Evolutionary conservation across 148 eudicot genomes (phyloP), one percentile per base, ranked within the genome.

Genomic region (Heliamphora exappendiculata): DNA sequence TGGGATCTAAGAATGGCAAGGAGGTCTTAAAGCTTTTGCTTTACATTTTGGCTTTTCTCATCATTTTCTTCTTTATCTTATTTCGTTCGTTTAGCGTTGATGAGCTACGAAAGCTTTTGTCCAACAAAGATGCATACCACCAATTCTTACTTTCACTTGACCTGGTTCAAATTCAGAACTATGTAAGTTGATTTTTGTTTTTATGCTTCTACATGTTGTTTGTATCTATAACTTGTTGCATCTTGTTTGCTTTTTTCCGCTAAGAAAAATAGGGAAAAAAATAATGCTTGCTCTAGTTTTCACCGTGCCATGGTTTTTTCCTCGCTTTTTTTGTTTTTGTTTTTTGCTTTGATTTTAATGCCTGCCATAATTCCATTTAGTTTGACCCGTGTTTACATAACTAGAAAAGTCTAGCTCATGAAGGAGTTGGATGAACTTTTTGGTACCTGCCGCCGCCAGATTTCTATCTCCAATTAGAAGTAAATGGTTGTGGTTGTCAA

Each of bases 81-180:
- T 45, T 68, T 44, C 45, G 17, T 70, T 70, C 47, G 19, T 72
- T 24, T 39, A 86, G 88, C 60, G 81, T 79, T 73, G 82, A 83
- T 78, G 88, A 86, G 81, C 67, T 86, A 36, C 79, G 84, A 39
- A 83, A 79, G 80, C 86, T 86, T 76, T 79, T 83, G 67, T 74
- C 82, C 0, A 79, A 81, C 76, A 83, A 81, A 78, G 81, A 79
- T 79, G 86, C 86, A 14, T 86, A 86, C 76, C 81, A 76, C 28
- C 85, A 79, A 22, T 78, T 86, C 42, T 76, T 83, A 36, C 82
- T 78, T 42, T 79, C 86, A 9, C 65, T 86, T 54, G 88, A 83
- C 53, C 78, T 71, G 62, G 84, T 86, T 66, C 79, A 76, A 83
- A 81, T 80, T 73, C 84, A 86, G 31, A 81, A 79, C 70, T 70